These are phyloP conservation scores for Orbilia ellipsospora DNA, from an alignment of 2,329 filamentous ascomycete species.

Conservation along the genomic window DNA sequence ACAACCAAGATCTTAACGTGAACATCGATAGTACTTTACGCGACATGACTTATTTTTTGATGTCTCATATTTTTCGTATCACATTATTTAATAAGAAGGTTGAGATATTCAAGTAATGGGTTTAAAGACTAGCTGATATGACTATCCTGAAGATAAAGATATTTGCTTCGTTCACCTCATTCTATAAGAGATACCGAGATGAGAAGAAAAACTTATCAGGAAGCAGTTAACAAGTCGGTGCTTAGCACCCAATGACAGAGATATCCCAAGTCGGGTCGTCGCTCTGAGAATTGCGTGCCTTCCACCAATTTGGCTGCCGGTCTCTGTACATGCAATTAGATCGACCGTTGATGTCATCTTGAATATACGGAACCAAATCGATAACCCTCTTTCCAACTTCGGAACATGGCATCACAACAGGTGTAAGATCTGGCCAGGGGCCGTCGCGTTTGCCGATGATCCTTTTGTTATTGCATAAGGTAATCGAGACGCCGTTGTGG, in stretches of 20 bases:
- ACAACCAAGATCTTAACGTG: too few relatives aligned
- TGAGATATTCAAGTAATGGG: too few relatives aligned
- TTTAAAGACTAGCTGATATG: too few relatives aligned
- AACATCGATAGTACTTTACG: too few relatives aligned
- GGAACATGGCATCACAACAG: neutral
- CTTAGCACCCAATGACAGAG: neutral
- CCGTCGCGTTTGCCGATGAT: neutral
- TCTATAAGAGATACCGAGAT: too few relatives aligned
- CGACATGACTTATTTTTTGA: too few relatives aligned
- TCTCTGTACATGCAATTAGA: neutral
- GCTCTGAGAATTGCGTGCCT: neutral
- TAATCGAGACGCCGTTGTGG: neutral
- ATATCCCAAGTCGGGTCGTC: neutral
- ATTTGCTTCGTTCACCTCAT: too few relatives aligned
- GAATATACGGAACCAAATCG: neutral
- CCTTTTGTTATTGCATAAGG: neutral
- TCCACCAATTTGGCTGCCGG: neutral
- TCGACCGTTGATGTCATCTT: neutral
- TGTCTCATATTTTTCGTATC: too few relatives aligned
- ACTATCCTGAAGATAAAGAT: too few relatives aligned
- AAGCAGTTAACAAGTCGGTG: too few relatives aligned
- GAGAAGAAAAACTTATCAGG: too few relatives aligned
- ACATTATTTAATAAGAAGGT: too few relatives aligned
- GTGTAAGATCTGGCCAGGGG: neutral
- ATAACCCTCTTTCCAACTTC: neutral